phyloP scores from a whole-genome alignment of 139 green algal genomes.

The Picochlorum sp. region DNA sequence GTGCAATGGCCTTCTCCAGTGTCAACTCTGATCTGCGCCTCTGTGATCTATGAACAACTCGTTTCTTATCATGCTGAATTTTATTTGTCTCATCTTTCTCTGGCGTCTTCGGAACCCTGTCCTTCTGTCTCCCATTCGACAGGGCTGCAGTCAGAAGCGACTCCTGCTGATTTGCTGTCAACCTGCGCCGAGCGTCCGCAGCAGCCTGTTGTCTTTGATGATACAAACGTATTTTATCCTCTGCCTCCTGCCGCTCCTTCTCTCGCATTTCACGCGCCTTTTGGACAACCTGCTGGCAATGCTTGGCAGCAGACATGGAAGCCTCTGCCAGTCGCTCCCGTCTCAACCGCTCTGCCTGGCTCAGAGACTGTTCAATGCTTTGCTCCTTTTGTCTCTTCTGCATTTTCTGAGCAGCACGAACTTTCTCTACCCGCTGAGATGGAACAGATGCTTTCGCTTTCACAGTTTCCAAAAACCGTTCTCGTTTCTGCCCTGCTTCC shows the following conservation, averaged over 20 bases:
- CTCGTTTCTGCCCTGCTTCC: conserved; percentile 5
- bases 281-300: neutral
- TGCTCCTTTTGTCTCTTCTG: too few species aligned
- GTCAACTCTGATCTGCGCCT: neutral
- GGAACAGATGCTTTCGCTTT: neutral
- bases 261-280: neutral
- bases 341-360: too few species aligned
- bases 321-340: neutral
- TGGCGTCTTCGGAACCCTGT: neutral
- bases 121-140: neutral
- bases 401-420: too few species aligned
- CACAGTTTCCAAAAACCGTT: neutral
- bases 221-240: neutral
- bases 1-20: neutral
- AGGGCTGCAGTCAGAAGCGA: neutral
- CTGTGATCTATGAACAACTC: too few species aligned
- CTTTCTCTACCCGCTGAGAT: neutral
- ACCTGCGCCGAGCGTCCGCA: neutral
- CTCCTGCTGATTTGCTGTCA: neutral
- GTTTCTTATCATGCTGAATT: neutral
- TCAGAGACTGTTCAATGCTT: too few species aligned
- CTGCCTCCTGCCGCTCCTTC: neutral
- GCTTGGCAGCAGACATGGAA: neutral
- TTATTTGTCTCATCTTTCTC: neutral
- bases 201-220: neutral